Percentiles rank a stretch among this genome's conserved stretches.
Conservation (phyloP, 176 grass and related monocot species). For the Triticum monococcum region DNA sequence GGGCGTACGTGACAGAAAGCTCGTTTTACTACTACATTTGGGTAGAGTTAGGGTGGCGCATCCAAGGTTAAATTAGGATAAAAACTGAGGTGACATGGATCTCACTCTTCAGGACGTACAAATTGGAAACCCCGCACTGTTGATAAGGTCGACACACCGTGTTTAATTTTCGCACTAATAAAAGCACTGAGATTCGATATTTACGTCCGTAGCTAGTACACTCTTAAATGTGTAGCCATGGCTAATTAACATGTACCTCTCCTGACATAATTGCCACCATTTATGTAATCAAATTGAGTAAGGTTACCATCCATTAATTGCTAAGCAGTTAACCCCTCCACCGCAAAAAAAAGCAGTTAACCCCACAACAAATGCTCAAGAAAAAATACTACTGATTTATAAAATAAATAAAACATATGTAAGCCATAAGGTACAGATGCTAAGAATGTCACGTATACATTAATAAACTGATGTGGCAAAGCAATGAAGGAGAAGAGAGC, state of each 20-base stretch:
- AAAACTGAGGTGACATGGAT: not conserved
- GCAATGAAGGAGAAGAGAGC: too few species aligned
- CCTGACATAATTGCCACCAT: conserved; percentile 16
- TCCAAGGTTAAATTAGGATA: not conserved
- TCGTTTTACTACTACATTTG: not conserved
- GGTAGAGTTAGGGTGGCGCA: not conserved
- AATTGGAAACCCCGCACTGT: not conserved
- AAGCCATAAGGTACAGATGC: too few species aligned
- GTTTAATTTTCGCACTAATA: conserved; percentile 2
- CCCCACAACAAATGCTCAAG: not conserved
- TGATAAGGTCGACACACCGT: not conserved
- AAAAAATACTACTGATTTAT: too few species aligned
- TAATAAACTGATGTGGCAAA: too few species aligned
- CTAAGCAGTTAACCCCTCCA: not conserved
- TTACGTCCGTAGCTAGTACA: not conserved
- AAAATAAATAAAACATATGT: too few species aligned
- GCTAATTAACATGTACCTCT: conserved; percentile 26
- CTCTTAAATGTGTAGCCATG: conserved; percentile 10
- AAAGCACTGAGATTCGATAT: not conserved
- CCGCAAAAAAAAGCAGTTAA: not conserved
- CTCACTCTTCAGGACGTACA: not conserved
- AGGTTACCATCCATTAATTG: not conserved
- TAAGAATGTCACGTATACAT: too few species aligned
- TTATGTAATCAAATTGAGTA: conserved; percentile 11
- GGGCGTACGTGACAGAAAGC: not conserved